Conservation (phyloP, 805 yeast genomes). For the Tanozyma kutaoensis region DNA sequence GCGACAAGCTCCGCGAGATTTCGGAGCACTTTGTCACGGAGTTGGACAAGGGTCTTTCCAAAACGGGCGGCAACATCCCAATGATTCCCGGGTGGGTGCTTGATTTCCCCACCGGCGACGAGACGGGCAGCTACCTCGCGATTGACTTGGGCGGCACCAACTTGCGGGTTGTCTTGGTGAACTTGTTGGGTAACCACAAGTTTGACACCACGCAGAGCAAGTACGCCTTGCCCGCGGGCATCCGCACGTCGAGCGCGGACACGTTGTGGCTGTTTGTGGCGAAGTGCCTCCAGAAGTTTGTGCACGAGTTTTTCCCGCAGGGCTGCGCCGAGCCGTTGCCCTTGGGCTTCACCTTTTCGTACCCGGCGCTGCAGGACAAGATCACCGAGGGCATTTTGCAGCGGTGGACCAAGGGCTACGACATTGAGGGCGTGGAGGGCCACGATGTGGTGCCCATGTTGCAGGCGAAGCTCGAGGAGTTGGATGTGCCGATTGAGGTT, state of each 20-base stretch:
- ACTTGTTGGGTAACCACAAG: conserved; percentile 68
- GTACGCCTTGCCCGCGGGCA: conserved; percentile 59
- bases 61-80: conserved; percentile 77
- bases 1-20: conserved; percentile 48
- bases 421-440: conserved; percentile 87
- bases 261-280: conserved; percentile 84
- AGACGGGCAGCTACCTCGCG: conserved; percentile 81
- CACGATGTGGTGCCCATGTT: conserved; percentile 88
- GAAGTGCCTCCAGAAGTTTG: conserved; percentile 57
- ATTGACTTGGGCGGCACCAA: conserved; percentile 97
- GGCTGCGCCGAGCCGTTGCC: conserved; percentile 50
- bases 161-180: conserved; percentile 82
- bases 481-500: conserved; percentile 65
- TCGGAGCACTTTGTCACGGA: conserved; percentile 68
- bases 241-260: conserved; percentile 70
- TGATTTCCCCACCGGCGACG: conserved; percentile 87
- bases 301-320: conserved; percentile 53
- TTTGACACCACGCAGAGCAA: conserved; percentile 83
- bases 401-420: conserved; percentile 97
- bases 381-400: conserved; percentile 81
- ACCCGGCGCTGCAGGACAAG: conserved; percentile 74
- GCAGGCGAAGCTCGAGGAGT: conserved; percentile 55
- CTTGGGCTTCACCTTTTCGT: conserved; percentile 90
- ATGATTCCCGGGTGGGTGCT: conserved; percentile 97
- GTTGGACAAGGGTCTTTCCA: conserved; percentile 67